Conservation (phyloP, 1,139 yeast species). For the Diutina pseudorugosa region DNA sequence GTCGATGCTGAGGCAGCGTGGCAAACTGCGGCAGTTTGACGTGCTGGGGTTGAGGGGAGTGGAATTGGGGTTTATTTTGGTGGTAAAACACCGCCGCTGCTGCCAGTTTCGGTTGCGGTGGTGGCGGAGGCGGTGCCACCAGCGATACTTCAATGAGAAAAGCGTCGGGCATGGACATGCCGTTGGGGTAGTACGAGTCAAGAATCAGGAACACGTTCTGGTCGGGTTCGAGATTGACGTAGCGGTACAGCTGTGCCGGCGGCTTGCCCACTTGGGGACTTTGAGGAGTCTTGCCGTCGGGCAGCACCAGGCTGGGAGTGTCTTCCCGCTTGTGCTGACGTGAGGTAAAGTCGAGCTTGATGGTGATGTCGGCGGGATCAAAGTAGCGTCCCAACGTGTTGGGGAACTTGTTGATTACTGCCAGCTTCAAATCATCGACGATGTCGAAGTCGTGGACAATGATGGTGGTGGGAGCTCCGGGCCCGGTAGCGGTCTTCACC, state of each 20-base stretch:
- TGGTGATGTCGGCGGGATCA: constrained; percentile 60
- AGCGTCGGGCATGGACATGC: constrained; percentile 62
- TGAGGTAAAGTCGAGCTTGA: neutral
- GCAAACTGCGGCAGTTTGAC: neutral
- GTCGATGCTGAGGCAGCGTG: neutral
- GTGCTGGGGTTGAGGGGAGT: constrained; percentile 1
- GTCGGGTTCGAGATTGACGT: constrained; percentile 42
- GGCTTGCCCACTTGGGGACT: neutral
- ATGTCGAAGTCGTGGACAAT: constrained; percentile 42
- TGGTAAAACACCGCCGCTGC: neutral
- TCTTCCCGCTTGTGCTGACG: neutral
- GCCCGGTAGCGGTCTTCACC: constrained; percentile 46
- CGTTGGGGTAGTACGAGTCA: constrained; percentile 51
- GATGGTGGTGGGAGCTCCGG: constrained; percentile 58
- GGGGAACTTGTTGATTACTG: constrained; percentile 53
- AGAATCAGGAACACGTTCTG: constrained; percentile 45
- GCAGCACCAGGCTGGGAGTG: neutral
- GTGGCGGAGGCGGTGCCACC: constrained; percentile 5
- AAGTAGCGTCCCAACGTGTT: constrained; percentile 46
- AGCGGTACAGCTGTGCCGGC: neutral
- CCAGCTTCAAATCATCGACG: constrained; percentile 61
- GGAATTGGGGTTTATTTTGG: neutral
- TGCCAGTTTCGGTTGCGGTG: neutral
- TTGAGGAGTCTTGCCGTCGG: neutral
- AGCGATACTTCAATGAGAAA: constrained; percentile 33